Evolutionary conservation across 1,139 yeast species (phyloP).

Genomic region (Taphrina sp.): DNA sequence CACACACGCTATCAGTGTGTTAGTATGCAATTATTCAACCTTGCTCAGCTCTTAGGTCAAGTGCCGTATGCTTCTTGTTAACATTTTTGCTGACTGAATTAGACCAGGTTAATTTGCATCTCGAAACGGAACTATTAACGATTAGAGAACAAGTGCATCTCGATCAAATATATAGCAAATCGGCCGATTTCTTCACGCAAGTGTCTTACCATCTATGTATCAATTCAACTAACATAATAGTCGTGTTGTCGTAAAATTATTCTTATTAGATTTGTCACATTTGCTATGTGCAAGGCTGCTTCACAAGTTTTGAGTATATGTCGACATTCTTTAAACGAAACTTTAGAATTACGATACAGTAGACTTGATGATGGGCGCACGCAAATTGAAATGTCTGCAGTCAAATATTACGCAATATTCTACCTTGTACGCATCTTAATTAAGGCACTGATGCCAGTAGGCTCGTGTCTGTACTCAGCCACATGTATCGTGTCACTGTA

Average conservation of each 20-base stretch:
- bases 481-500: too few species aligned
- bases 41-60: conserved; percentile 15
- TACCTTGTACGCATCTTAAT: too few species aligned
- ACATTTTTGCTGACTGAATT: not conserved
- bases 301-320: not conserved
- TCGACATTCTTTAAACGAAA: not conserved
- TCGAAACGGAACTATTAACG: conserved; percentile 12
- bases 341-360: too few species aligned
- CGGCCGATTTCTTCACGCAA: conserved; percentile 21
- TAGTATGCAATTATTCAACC: not conserved
- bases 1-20: not conserved
- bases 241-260: conserved; percentile 22
- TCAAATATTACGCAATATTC: too few species aligned
- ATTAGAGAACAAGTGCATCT: conserved; percentile 22
- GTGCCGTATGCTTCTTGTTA: not conserved
- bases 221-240: not conserved
- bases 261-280: conserved; percentile 9
- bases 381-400: too few species aligned
- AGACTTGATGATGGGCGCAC: too few species aligned
- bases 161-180: conserved; percentile 13
- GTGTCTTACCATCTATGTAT: not conserved
- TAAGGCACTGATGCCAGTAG: too few species aligned
- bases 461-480: too few species aligned
- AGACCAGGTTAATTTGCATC: conserved; percentile 12
- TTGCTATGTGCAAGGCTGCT: conserved; percentile 7